Evolutionary conservation across 1,284 basidiomycete species (phyloP).

Genomic region (Xanthoconium separans): DNA sequence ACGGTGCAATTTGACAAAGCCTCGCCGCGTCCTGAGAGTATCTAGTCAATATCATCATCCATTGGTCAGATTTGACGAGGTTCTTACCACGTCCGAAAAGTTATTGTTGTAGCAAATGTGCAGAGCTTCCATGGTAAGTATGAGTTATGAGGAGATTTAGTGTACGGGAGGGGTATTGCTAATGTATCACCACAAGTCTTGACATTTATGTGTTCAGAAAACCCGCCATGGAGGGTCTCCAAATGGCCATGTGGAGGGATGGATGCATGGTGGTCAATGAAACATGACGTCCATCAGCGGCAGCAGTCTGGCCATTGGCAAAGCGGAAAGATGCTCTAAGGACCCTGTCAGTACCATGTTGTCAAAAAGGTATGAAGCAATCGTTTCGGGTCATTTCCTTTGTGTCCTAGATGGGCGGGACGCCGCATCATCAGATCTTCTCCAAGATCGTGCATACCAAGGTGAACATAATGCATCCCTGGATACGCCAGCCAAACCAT

Average conservation of each 20-base stretch:
- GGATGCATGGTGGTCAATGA: slow-evolving; percentile 14
- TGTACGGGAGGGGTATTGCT: not conserved
- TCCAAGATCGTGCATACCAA: slow-evolving; percentile 5
- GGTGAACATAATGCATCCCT: slow-evolving; percentile 4
- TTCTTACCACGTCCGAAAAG: slow-evolving; percentile 23
- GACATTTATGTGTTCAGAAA: slow-evolving; percentile 22
- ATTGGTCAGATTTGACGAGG: not conserved
- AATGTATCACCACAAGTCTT: slow-evolving; percentile 5
- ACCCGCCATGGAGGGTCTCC: slow-evolving; percentile 21
- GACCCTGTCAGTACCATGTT: slow-evolving; percentile 14
- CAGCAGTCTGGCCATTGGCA: not conserved
- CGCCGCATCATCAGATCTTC: not conserved
- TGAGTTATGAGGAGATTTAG: too few species aligned
- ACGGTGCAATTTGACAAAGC: slow-evolving; percentile 2
- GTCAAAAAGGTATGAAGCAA: not conserved
- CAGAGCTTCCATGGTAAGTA: not conserved
- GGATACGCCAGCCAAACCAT: slow-evolving; percentile 22
- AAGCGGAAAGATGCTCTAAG: not conserved
- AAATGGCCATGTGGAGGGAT: slow-evolving; percentile 18
- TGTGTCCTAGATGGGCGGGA: slow-evolving; percentile 7
- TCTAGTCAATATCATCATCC: slow-evolving; percentile 3
- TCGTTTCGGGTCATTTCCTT: slow-evolving; percentile 1
- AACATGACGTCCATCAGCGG: not conserved
- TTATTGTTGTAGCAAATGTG: not conserved
- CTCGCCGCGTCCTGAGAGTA: slow-evolving; percentile 7